phyloP scores from a whole-genome alignment of 441 rosid species.

The Erysimum pusillum region DNA sequence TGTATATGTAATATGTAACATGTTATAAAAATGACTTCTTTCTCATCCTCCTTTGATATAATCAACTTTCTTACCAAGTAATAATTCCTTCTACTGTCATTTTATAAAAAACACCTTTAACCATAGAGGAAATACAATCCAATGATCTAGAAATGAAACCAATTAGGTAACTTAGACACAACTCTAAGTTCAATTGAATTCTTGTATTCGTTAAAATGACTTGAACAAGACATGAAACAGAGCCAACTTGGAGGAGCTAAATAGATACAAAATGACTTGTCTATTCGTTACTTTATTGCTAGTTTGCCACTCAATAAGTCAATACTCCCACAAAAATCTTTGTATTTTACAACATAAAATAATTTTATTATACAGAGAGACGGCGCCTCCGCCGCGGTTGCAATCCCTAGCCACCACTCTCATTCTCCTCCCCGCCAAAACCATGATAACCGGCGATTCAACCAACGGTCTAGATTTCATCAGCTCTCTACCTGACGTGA shows the following conservation, averaged over 20 bases:
- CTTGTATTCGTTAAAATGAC: too few relatives aligned
- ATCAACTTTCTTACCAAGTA: background rate
- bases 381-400: conserved; percentile 20
- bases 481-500: conserved; percentile 42
- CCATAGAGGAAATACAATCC: background rate
- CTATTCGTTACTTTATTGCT: too few relatives aligned
- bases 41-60: background rate
- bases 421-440: background rate
- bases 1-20: too few relatives aligned
- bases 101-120: background rate
- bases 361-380: background rate
- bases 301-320: too few relatives aligned
- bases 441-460: conserved; percentile 17
- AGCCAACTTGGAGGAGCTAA: too few relatives aligned
- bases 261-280: too few relatives aligned
- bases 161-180: background rate
- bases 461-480: conserved; percentile 36
- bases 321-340: too few relatives aligned
- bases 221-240: too few relatives aligned
- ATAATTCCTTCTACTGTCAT: background rate
- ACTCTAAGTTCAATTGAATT: background rate
- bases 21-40: too few relatives aligned
- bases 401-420: conserved; percentile 18
- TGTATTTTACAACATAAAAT: too few relatives aligned
- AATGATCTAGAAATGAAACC: conserved; percentile 16